These are phyloP conservation scores for Seminavis robusta DNA, from an alignment of 108 stramenopile genomes.

Conservation along the genomic window DNA sequence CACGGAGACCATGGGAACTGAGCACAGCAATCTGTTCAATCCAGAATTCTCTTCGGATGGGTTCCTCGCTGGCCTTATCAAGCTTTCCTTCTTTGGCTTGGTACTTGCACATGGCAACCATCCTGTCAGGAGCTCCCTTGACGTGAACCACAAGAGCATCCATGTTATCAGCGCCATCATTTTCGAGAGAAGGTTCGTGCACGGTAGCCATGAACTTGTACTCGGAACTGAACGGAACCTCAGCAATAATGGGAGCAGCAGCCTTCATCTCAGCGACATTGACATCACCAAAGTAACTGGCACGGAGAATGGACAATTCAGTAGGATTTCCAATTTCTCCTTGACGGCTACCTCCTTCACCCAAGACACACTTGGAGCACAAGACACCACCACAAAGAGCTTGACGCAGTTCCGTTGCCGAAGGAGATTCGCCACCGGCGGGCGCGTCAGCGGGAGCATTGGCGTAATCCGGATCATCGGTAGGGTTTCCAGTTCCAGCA, in stretches of 20 bases:
- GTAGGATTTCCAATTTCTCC: slow-evolving; percentile 77
- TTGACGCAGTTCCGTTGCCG: slow-evolving; percentile 42
- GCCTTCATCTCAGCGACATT: slow-evolving; percentile 34
- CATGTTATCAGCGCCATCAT: slow-evolving; percentile 21
- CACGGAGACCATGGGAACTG: slow-evolving; percentile 82
- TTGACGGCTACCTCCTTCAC: slow-evolving; percentile 58
- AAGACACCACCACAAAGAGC: slow-evolving; percentile 74
- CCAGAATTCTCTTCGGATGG: slow-evolving; percentile 54
- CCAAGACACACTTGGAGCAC: slow-evolving; percentile 76
- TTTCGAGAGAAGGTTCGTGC: slow-evolving; percentile 24
- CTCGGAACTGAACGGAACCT: slow-evolving; percentile 65
- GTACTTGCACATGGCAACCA: slow-evolving; percentile 64
- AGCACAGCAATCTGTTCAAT: slow-evolving; percentile 62
- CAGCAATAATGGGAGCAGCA: slow-evolving; percentile 47
- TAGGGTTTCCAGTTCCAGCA: slow-evolving; percentile 60
- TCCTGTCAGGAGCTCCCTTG: slow-evolving; percentile 93
- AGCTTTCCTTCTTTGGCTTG: slow-evolving; percentile 48
- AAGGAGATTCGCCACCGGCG: slow-evolving; percentile 54
- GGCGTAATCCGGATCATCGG: slow-evolving; percentile 38
- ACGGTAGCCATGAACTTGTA: slow-evolving; percentile 78
- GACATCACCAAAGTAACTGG: slow-evolving; percentile 55
- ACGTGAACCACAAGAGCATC: slow-evolving; percentile 62
- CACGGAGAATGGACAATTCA: slow-evolving; percentile 65
- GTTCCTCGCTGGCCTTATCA: slow-evolving; percentile 40
- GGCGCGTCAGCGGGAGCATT: slow-evolving; percentile 39